Evolutionary conservation across 805 yeast genomes (phyloP).

Genomic region (Zygosaccharomyces lentus): DNA sequence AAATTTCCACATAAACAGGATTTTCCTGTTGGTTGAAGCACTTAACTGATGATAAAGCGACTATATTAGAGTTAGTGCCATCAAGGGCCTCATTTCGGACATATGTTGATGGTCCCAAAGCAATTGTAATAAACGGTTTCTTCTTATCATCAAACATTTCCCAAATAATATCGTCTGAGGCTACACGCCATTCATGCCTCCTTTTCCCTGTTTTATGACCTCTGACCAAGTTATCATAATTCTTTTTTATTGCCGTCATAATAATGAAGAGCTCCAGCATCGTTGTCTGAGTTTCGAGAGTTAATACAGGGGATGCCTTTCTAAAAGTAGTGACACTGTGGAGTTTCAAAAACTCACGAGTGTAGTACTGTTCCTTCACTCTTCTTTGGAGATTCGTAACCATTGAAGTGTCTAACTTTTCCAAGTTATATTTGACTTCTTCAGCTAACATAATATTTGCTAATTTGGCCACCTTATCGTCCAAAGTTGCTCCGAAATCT

Average conservation of each 20-base stretch:
- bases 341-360: slow-evolving; percentile 40
- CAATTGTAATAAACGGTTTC: slow-evolving; percentile 50
- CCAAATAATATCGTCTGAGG: slow-evolving; percentile 55
- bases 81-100: slow-evolving; percentile 47
- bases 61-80: slow-evolving; percentile 49
- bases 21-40: slow-evolving; percentile 49
- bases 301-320: slow-evolving; percentile 38
- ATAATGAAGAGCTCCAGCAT: slow-evolving; percentile 40
- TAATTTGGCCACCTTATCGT: slow-evolving; percentile 43
- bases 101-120: slow-evolving; percentile 46
- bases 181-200: slow-evolving; percentile 44
- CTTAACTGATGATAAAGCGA: slow-evolving; percentile 44
- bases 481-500: slow-evolving; percentile 35
- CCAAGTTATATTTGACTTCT: slow-evolving; percentile 41
- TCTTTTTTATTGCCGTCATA: slow-evolving; percentile 41
- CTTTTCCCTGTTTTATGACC: slow-evolving; percentile 18
- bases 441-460: slow-evolving; percentile 52
- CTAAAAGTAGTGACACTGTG: slow-evolving; percentile 34
- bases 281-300: slow-evolving; percentile 34
- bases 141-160: slow-evolving; percentile 48
- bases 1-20: slow-evolving; percentile 49
- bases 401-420: slow-evolving; percentile 37
- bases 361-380: slow-evolving; percentile 40
- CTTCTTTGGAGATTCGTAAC: slow-evolving; percentile 48
- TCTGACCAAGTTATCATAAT: slow-evolving; percentile 30